Conservation (phyloP, 257 asterid species). For the Coffea canephora region DNA sequence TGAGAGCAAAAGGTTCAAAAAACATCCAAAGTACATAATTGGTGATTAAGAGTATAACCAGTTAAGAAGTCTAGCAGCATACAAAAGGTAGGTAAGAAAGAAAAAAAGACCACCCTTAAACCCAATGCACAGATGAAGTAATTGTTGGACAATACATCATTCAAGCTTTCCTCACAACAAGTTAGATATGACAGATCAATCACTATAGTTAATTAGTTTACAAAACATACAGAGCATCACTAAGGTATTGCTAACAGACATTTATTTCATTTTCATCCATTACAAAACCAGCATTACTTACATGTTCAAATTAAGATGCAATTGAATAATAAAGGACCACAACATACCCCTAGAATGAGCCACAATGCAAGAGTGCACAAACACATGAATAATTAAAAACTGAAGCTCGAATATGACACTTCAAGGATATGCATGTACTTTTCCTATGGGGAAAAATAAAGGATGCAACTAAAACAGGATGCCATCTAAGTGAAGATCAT, state of each 20-base stretch:
- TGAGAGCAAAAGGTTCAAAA: neutral
- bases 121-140: neutral
- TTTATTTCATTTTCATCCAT: neutral
- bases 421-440: neutral
- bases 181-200: neutral
- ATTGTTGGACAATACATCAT: neutral
- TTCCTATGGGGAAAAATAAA: too few species aligned
- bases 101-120: neutral
- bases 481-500: neutral
- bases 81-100: neutral
- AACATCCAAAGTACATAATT: neutral
- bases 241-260: neutral
- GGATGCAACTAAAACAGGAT: neutral
- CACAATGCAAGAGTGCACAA: neutral
- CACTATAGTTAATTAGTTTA: neutral
- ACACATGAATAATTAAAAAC: neutral
- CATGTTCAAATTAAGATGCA: neutral
- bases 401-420: neutral
- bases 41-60: neutral
- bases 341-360: neutral
- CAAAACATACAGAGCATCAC: neutral
- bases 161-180: neutral
- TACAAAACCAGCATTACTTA: neutral
- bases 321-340: neutral
- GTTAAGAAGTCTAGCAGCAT: neutral